phyloP scores from a whole-genome alignment of 2,329 filamentous ascomycete species.

The Colletotrichum gigasporum region DNA sequence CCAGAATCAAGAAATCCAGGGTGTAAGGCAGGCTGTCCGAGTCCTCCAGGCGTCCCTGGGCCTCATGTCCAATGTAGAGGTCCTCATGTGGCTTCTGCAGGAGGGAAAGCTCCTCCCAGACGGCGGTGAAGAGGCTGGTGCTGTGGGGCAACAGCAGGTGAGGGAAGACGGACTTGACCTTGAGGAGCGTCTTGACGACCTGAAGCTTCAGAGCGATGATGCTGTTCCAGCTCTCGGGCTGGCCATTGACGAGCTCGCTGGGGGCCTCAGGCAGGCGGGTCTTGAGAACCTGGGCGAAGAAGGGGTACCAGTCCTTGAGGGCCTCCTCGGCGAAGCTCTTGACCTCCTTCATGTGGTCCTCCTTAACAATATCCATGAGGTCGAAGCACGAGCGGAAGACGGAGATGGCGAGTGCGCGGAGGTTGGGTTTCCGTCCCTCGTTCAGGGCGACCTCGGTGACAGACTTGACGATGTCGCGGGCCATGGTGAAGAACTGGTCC shows the following conservation, averaged over 20 bases:
- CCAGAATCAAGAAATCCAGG: slow-evolving; percentile 89
- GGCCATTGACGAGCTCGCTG: slow-evolving; percentile 55
- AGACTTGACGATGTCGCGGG: slow-evolving; percentile 83
- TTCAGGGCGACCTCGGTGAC: slow-evolving; percentile 86
- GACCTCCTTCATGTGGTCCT: slow-evolving; percentile 87
- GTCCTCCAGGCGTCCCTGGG: slow-evolving; percentile 89
- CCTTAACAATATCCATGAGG: slow-evolving; percentile 95
- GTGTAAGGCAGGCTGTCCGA: slow-evolving; percentile 93
- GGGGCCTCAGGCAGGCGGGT: slow-evolving; percentile 75
- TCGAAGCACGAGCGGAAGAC: slow-evolving; percentile 94
- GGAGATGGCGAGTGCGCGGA: slow-evolving; percentile 86
- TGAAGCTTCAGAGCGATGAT: slow-evolving; percentile 90
- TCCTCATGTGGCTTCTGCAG: slow-evolving; percentile 79
- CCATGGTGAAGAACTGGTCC: slow-evolving; percentile 92
- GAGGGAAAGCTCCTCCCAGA: slow-evolving; percentile 86
- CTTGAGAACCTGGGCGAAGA: slow-evolving; percentile 85
- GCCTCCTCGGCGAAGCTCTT: slow-evolving; percentile 90
- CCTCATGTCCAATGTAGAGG: slow-evolving; percentile 86
- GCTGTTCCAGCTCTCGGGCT: slow-evolving; percentile 80
- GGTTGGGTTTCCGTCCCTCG: slow-evolving; percentile 75
- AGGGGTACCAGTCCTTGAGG: slow-evolving; percentile 85
- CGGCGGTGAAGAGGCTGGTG: slow-evolving; percentile 81
- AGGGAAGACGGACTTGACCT: slow-evolving; percentile 84
- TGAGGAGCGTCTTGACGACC: slow-evolving; percentile 91
- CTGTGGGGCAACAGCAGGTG: slow-evolving; percentile 85